A percentile compares a stretch with the other conserved stretches of the same genome.
Evolutionary conservation across 2,329 filamentous ascomycete species (phyloP).

Genomic region (Alternaria dauci): DNA sequence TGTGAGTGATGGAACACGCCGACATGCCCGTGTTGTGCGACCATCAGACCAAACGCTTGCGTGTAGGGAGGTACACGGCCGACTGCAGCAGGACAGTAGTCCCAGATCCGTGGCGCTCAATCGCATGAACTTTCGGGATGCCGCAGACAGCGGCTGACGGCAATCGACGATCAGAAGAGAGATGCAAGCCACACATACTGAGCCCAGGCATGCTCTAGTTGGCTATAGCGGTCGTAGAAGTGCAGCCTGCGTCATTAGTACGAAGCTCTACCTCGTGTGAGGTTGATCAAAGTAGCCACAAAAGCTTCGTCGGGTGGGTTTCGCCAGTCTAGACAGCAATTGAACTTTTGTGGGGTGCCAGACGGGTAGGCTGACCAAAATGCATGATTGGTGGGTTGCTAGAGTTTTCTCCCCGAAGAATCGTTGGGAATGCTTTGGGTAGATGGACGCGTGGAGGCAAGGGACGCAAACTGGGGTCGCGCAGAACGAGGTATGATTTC

Average conservation of each 20-base stretch:
- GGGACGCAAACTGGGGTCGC: neutral
- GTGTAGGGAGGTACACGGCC: neutral
- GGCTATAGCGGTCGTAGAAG: conserved; percentile 4
- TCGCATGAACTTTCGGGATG: conserved; percentile 16
- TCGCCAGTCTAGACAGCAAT: conserved; percentile 15
- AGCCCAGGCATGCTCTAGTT: conserved; percentile 4
- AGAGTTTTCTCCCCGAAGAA: neutral
- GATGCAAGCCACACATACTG: neutral
- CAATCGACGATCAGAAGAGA: conserved; percentile 17
- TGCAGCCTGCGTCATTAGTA: neutral
- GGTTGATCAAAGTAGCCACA: conserved; percentile 16
- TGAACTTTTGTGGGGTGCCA: conserved; percentile 17
- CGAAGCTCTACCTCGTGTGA: conserved; percentile 6
- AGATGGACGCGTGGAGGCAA: conserved; percentile 8
- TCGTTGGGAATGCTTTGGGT: conserved; percentile 6
- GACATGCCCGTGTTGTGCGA: neutral
- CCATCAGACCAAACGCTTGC: neutral
- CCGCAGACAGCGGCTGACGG: conserved; percentile 21
- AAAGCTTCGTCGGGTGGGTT: conserved; percentile 14
- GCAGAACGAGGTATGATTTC: neutral
- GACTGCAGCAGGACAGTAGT: conserved; percentile 4
- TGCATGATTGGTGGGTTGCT: conserved; percentile 17
- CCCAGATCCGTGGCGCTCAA: conserved; percentile 15
- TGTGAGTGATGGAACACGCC: neutral
- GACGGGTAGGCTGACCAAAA: conserved; percentile 6